Percentiles rank a stretch among this genome's conserved stretches.
phyloP scores from a whole-genome alignment of 2,329 filamentous ascomycete species.

The Magnaporthiopsis poae region DNA sequence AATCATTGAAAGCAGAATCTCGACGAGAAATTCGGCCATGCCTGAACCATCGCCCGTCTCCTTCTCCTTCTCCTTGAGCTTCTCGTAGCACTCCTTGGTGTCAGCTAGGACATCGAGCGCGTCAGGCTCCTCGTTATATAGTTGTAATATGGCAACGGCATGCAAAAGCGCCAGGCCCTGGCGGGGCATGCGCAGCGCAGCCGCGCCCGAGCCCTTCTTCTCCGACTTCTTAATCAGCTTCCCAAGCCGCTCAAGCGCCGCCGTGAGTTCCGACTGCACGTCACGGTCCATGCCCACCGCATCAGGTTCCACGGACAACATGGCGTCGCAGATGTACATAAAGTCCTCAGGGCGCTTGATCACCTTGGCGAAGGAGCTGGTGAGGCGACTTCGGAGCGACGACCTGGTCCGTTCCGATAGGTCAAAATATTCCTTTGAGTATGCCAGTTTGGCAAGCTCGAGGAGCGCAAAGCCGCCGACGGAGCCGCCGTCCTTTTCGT shows the following conservation, averaged over 20 bases:
- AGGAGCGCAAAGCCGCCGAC: slow-evolving; percentile 35
- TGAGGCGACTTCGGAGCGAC: slow-evolving; percentile 4
- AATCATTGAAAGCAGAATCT: slow-evolving; percentile 82
- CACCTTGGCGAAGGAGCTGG: slow-evolving; percentile 19
- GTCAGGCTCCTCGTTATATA: slow-evolving; percentile 83
- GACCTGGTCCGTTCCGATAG: slow-evolving; percentile 4
- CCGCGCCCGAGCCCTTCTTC: slow-evolving; percentile 14
- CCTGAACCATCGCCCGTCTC: slow-evolving; percentile 22
- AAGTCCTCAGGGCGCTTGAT: slow-evolving; percentile 44
- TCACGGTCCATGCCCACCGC: slow-evolving; percentile 47
- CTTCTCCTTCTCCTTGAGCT: slow-evolving; percentile 47
- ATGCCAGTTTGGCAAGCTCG: slow-evolving; percentile 46
- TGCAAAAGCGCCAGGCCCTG: slow-evolving; percentile 72
- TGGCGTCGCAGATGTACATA: slow-evolving; percentile 41
- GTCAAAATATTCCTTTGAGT: slow-evolving; percentile 30
- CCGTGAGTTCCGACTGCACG: slow-evolving; percentile 41
- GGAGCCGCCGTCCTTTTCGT: slow-evolving; percentile 23
- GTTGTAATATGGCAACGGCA: slow-evolving; percentile 72
- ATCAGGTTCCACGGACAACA: slow-evolving; percentile 42
- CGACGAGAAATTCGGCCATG: slow-evolving; percentile 65
- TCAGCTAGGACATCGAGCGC: slow-evolving; percentile 74
- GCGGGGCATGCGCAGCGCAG: slow-evolving; percentile 27
- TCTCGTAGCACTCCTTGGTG: slow-evolving; percentile 64
- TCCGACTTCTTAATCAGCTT: slow-evolving; percentile 37
- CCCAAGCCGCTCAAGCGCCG: slow-evolving; percentile 42